Evolutionary conservation across 2,329 filamentous ascomycete genomes (phyloP).

Genomic region (Penicillium brevicompactum): DNA sequence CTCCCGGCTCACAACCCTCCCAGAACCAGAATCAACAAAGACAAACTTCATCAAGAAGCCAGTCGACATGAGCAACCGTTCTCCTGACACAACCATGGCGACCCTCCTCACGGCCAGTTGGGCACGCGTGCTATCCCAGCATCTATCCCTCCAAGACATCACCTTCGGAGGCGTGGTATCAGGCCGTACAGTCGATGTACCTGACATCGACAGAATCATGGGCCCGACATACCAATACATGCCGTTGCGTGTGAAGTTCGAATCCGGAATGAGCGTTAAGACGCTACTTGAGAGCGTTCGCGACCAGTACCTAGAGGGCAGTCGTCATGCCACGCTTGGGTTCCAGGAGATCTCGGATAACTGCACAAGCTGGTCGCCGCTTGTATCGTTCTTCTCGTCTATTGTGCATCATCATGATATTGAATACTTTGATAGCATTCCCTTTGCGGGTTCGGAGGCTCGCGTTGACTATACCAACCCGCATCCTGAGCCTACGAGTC

Average conservation of each 20-base stretch:
- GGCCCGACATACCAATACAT: constrained; percentile 67
- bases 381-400: constrained; percentile 54
- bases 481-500: constrained; percentile 6
- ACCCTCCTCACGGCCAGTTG: constrained; percentile 63
- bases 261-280: constrained; percentile 44
- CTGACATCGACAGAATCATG: constrained; percentile 54
- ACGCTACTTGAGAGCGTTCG: constrained; percentile 54
- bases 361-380: constrained; percentile 49
- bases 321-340: constrained; percentile 52
- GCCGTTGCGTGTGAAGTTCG: constrained; percentile 59
- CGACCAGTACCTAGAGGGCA: constrained; percentile 53
- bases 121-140: constrained; percentile 59
- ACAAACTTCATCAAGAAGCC: constrained; percentile 7
- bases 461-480: constrained; percentile 11
- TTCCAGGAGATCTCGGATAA: constrained; percentile 50
- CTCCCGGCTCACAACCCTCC: constrained; percentile 6
- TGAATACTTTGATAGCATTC: constrained; percentile 55
- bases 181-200: constrained; percentile 59
- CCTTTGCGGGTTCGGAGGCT: constrained; percentile 8
- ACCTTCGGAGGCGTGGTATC: constrained; percentile 64
- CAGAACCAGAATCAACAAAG: neutral
- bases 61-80: constrained; percentile 29
- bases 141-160: constrained; percentile 53
- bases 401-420: constrained; percentile 59
- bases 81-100: constrained; percentile 56